Base-by-base conservation (phyloP, 495 filamentous ascomycete species). In the Aspergillus panamensis region DNA sequence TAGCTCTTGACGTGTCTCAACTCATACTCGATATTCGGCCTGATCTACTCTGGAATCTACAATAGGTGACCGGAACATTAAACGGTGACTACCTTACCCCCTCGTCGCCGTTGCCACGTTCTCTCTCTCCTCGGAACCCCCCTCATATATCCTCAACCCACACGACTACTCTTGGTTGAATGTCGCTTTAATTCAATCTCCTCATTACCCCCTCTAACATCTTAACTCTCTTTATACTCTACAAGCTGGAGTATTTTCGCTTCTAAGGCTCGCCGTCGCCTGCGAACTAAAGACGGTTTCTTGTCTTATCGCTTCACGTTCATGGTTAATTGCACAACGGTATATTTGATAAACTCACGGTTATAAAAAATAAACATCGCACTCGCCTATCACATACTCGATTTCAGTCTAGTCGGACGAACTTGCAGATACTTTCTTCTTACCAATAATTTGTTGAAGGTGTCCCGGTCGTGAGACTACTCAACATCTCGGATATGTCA, bases 231-330 rank as follows among this genome's bases (percentile, higher is more conserved):
- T 69, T 65, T 62, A 68, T 67, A 69, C 67, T 64, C 59, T 43
- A 60, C 62, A 71, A 63, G 57, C 71, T 75, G 74, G 74, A 70
- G 67, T 68, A 62, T 55, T 48, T 58, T 54, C 55, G 58, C 55
- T 64, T 54, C 53, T 70, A 76, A 74, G 74, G 74, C 71, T 69
- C 66, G 72, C 76, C 76, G 76, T 79, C 74, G 74, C 76, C 76
- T 78, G 60, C 59, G 58, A 63, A 51, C 55, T 55, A 66, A 73
- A 77, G 74, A 78, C 74, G 74, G 74, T 69, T 67, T 60, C 59
- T 73, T 63, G 69, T 75, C 69, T 71, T 66, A 66, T 73, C 69
- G 73, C 67, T 69, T 69, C 60, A 74, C 76, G 72, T 79, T 75
- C 60, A 72, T 73, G 76, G 76, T 77, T 73, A 59, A 57, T 65